Percentiles rank a stretch among this genome's conserved stretches.
Evolutionary conservation across 2,329 filamentous ascomycete species (phyloP).

Genomic region (Diaporthe sp.): DNA sequence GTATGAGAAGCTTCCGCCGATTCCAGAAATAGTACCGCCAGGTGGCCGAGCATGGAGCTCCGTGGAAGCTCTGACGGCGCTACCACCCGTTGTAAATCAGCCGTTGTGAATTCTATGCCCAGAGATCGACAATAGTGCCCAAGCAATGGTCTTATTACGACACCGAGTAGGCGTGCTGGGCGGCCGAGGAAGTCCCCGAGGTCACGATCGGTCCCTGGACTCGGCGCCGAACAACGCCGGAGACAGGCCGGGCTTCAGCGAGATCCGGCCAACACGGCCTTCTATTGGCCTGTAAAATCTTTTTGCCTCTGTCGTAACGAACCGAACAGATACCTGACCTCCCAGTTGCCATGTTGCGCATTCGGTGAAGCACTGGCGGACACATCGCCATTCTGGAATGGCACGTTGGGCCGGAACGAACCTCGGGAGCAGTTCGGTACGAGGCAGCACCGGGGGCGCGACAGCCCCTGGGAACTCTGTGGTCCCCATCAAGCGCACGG

Average conservation of each 20-base stretch:
- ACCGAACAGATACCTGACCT: not conserved
- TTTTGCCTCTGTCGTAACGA: not conserved
- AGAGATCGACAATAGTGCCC: not conserved
- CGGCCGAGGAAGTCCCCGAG: not conserved
- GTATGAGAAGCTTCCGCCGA: constrained; percentile 1
- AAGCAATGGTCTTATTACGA: not conserved
- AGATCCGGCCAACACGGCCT: too few relatives aligned
- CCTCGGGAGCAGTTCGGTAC: constrained; percentile 9
- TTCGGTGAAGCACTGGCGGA: not conserved
- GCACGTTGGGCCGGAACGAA: not conserved
- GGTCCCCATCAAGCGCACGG: not conserved
- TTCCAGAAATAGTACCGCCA: constrained; percentile 5
- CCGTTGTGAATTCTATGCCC: not conserved
- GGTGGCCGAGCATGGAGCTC: not conserved
- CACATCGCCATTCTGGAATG: not conserved
- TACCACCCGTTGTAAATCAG: not conserved
- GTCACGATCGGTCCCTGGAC: not conserved
- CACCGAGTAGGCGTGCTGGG: not conserved
- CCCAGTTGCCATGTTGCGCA: not conserved
- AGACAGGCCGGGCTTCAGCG: not conserved
- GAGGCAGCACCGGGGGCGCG: not conserved
- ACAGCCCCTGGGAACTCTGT: not conserved
- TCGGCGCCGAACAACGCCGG: not conserved
- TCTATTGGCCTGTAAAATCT: not conserved
- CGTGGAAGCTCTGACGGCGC: not conserved